Base-by-base conservation (phyloP, 2,329 filamentous ascomycete species). In the Tolypocladium endophyticum region DNA sequence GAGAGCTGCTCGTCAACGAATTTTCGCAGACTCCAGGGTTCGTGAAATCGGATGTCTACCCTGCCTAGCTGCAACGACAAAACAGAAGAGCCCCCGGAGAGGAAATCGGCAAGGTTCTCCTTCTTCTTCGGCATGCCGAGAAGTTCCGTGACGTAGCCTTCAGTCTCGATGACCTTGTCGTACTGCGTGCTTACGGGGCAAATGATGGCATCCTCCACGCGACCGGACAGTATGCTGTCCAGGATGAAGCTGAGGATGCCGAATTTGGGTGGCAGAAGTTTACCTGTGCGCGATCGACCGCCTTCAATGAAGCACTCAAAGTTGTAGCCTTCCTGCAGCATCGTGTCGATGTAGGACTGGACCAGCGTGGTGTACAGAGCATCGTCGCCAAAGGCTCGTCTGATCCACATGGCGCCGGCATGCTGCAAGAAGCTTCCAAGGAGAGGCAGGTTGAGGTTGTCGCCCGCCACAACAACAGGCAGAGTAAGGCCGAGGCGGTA, bases 291-390 rank as follows among this genome's bases (percentile, higher is more conserved):
- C 38, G 92, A 97, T 23, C 94, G 83, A 1, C 93, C 92, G 20
- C 94, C 94, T 76, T 99, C 94, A 61, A 99, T 95, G 68, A 99
- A 99, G 72, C 94, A 99, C 73, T 97, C 93, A 56, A 99, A 85
- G 71, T 99, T 97, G 74, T 88, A 96, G 0, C 94, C 94, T 64
- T 90, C 87, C 69, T 94, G 90, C 3, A 99, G 79, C 52, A 99
- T 72, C 0, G 91, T 95, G 71, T 99, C 94, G 66, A 99, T 92
- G 69, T 99, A 99, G 8, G 92, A 85, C 73, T 99, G 94, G 8
- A 99, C 93, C n/a, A 97, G 79, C 0, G 92, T 93, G 6, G 86
- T 85, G 71, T 99, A 99, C 0, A 99, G 77, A 41, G 89, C 84
- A 71, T 99, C 94, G 62, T 96, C 90, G 50, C 92, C 92, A 73